A percentile compares a stretch with the other conserved stretches of the same genome.
phyloP scores from a whole-genome alignment of 306 rosid genomes.

The Oemleria cerasiformis region DNA sequence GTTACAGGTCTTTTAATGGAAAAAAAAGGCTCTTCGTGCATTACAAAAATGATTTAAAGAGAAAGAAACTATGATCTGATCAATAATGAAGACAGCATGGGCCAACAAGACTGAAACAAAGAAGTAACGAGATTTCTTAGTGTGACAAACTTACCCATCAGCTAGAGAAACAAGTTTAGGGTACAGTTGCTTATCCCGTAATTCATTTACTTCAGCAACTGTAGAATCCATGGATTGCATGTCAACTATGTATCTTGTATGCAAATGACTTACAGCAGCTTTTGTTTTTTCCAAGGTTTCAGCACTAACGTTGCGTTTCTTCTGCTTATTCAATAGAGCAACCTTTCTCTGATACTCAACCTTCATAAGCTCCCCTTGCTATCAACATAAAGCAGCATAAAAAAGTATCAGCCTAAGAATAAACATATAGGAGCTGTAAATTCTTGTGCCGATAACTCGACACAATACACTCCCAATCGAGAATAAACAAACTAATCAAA shows the following conservation, averaged over 20 bases:
- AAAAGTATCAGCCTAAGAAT: background rate
- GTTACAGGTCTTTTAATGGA: background rate
- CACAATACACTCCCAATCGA: background rate
- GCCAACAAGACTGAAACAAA: background rate
- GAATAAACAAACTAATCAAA: background rate
- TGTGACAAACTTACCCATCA: conserved; percentile 47
- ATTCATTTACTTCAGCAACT: conserved; percentile 67
- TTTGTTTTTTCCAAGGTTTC: conserved; percentile 82
- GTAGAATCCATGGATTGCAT: conserved; percentile 95
- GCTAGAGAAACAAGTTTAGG: conserved; percentile 74
- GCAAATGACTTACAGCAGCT: conserved; percentile 88
- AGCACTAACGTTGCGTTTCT: conserved; percentile 57
- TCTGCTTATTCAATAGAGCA: conserved; percentile 66
- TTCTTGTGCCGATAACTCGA: background rate
- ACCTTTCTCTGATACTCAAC: conserved; percentile 80
- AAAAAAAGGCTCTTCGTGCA: conserved; percentile 11
- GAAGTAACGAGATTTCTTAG: background rate
- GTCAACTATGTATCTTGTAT: conserved; percentile 81
- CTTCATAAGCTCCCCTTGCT: conserved; percentile 95
- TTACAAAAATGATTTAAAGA: conserved; percentile 18
- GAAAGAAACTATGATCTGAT: conserved; percentile 1
- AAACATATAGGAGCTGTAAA: background rate
- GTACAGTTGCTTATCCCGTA: conserved; percentile 77
- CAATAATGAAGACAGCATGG: conserved; percentile 1
- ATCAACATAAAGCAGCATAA: conserved; percentile 20